Evolutionary conservation across 805 yeast species (phyloP).

Genomic region (Ogataea sp.): DNA sequence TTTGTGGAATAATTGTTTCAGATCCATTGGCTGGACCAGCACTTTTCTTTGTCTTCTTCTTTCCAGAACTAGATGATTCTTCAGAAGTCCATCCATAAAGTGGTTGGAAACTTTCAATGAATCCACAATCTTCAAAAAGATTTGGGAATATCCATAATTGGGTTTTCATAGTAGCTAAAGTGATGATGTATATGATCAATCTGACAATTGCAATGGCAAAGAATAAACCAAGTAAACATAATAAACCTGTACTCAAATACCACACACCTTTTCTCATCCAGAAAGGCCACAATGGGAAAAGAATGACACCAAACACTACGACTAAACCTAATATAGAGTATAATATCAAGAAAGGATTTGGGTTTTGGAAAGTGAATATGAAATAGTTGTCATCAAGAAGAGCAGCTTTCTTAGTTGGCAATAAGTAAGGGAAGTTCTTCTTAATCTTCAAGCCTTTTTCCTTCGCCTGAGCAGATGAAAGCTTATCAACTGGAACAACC

Average conservation of each 20-base stretch:
- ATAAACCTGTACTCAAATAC: slow-evolving; percentile 71
- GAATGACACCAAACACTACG: slow-evolving; percentile 52
- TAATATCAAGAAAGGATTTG: slow-evolving; percentile 53
- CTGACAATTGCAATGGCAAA: slow-evolving; percentile 75
- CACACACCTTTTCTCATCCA: slow-evolving; percentile 87
- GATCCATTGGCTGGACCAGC: not conserved
- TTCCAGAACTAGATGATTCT: not conserved
- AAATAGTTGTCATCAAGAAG: slow-evolving; percentile 63
- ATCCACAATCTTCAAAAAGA: slow-evolving; percentile 90
- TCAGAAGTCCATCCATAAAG: slow-evolving; percentile 64
- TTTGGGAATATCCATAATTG: slow-evolving; percentile 98
- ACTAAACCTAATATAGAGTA: slow-evolving; percentile 61
- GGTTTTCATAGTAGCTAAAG: slow-evolving; percentile 48
- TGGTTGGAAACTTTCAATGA: slow-evolving; percentile 86
- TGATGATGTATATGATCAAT: slow-evolving; percentile 55
- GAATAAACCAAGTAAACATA: slow-evolving; percentile 68
- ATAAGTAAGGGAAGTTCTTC: slow-evolving; percentile 54
- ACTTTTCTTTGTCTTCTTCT: slow-evolving; percentile 3
- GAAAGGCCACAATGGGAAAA: slow-evolving; percentile 94
- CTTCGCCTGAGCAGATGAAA: slow-evolving; percentile 61
- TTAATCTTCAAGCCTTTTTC: slow-evolving; percentile 55
- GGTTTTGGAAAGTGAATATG: slow-evolving; percentile 75
- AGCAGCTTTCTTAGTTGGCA: slow-evolving; percentile 47
- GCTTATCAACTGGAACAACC: slow-evolving; percentile 67
- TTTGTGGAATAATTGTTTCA: not conserved